Conservation (phyloP, 306 rosid genomes). For the Oemleria cerasiformis region DNA sequence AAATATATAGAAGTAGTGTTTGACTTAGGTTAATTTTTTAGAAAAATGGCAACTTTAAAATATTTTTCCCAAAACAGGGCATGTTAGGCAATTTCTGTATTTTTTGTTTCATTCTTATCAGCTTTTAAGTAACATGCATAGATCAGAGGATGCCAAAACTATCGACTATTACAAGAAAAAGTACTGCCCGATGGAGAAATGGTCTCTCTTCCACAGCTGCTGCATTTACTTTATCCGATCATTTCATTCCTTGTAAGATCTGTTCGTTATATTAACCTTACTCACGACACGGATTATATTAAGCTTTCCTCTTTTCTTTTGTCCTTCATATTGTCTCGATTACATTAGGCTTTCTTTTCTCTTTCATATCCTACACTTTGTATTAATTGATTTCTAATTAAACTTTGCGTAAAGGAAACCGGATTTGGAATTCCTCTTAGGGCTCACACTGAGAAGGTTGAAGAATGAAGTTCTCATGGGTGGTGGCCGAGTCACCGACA, state of each 20-base stretch:
- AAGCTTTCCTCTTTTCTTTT: neutral
- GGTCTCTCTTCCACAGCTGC: conserved; percentile 70
- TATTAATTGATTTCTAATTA: conserved; percentile 18
- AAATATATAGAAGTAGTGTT: too few species aligned
- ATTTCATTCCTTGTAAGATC: conserved; percentile 58
- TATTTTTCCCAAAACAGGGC: too few species aligned
- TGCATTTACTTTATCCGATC: conserved; percentile 53
- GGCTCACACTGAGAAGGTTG: conserved; percentile 57
- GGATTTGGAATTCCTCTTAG: conserved; percentile 50
- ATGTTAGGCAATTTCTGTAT: too few species aligned
- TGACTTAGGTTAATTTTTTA: too few species aligned
- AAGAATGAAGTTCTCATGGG: conserved; percentile 66
- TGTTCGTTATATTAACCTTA: neutral
- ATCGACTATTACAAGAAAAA: conserved; percentile 65
- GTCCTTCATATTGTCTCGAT: neutral
- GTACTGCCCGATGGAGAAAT: conserved; percentile 71
- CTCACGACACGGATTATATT: neutral
- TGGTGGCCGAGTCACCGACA: conserved; percentile 62
- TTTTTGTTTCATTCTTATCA: conserved; percentile 36
- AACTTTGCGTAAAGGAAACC: conserved; percentile 49
- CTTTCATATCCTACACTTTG: neutral
- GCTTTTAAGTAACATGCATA: conserved; percentile 60
- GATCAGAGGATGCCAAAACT: conserved; percentile 41
- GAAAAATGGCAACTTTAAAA: too few species aligned
- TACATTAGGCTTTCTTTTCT: conserved; percentile 1